These are phyloP conservation scores for Xylaria venustula DNA, from an alignment of 495 filamentous ascomycete species.

Conservation along the genomic window DNA sequence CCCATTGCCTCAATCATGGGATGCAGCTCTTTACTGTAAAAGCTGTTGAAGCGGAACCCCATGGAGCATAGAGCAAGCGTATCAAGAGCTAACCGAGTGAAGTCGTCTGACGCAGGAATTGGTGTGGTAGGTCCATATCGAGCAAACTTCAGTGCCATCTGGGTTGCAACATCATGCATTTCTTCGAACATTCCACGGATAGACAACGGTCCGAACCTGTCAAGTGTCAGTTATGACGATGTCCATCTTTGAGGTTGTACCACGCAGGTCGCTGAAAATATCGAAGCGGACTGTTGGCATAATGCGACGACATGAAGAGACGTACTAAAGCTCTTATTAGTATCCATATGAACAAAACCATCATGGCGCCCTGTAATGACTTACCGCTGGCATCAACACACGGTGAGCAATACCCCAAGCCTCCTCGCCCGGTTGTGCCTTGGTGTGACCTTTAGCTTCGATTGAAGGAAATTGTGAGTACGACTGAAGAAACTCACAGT, in stretches of 20 bases:
- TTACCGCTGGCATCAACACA: slow-evolving; percentile 31
- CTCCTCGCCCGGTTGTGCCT: slow-evolving; percentile 56
- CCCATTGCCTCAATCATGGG: slow-evolving; percentile 68
- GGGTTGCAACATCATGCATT: slow-evolving; percentile 71
- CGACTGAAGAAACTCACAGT: slow-evolving; percentile 38
- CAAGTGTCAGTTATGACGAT: slow-evolving; percentile 18
- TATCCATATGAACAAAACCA: not conserved
- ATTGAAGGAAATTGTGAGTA: not conserved
- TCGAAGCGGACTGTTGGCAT: not conserved
- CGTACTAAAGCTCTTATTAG: slow-evolving; percentile 11
- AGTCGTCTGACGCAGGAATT: slow-evolving; percentile 66
- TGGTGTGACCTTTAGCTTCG: slow-evolving; percentile 5
- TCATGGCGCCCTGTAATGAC: not conserved
- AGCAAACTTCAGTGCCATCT: slow-evolving; percentile 75
- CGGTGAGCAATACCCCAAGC: slow-evolving; percentile 74
- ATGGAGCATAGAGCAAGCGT: slow-evolving; percentile 72
- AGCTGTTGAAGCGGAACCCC: slow-evolving; percentile 74
- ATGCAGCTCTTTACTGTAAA: slow-evolving; percentile 65
- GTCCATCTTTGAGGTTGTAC: not conserved
- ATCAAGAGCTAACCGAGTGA: slow-evolving; percentile 72
- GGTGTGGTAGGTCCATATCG: slow-evolving; percentile 55
- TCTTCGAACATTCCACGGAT: slow-evolving; percentile 71
- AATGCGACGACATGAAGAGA: not conserved
- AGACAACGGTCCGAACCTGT: slow-evolving; percentile 63
- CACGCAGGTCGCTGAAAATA: slow-evolving; percentile 15